Conservation (phyloP, 1,284 basidiomycete species). For the Caloboletus firmus region DNA sequence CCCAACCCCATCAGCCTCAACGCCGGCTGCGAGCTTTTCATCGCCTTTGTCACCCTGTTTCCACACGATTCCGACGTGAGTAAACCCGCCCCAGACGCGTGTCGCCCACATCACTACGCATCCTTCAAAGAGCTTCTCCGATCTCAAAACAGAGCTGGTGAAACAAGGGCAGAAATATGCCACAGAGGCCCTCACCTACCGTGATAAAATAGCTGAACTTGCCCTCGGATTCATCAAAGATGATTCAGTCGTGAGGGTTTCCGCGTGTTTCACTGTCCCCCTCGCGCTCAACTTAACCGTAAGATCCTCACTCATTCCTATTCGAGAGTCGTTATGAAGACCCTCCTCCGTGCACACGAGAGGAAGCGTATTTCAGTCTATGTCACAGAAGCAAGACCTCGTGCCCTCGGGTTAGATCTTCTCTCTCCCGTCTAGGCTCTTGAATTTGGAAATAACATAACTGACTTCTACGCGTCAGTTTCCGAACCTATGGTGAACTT, state of each 20-base stretch:
- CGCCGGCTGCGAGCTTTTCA: conserved; percentile 90
- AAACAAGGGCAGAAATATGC: conserved; percentile 78
- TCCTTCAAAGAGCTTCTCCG: conserved; percentile 64
- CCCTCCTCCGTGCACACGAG: conserved; percentile 84
- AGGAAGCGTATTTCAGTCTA: conserved; percentile 95
- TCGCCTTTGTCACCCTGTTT: conserved; percentile 83
- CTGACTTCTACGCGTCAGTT: conserved; percentile 45
- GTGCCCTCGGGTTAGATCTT: conserved; percentile 67
- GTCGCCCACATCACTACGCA: conserved; percentile 13
- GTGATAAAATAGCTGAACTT: conserved; percentile 88
- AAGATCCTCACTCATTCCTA: conserved; percentile 95
- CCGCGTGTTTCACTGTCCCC: conserved; percentile 14
- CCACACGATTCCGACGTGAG: conserved; percentile 80
- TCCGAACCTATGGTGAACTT: conserved; percentile 85
- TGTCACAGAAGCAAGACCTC: conserved; percentile 93
- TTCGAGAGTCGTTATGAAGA: conserved; percentile 94
- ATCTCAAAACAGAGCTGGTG: conserved; percentile 80
- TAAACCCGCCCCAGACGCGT: conserved; percentile 16
- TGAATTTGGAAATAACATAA: conserved; percentile 5
- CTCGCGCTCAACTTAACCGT: conserved; percentile 19
- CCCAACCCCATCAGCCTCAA: conserved; percentile 83
- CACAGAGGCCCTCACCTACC: conserved; percentile 78
- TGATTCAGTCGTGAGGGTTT: conserved; percentile 75
- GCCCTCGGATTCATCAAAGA: conserved; percentile 92
- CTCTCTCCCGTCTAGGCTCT: conserved; percentile 14